Base-by-base conservation (phyloP, 768 basidiomycete species). In the Collybia nuda region DNA sequence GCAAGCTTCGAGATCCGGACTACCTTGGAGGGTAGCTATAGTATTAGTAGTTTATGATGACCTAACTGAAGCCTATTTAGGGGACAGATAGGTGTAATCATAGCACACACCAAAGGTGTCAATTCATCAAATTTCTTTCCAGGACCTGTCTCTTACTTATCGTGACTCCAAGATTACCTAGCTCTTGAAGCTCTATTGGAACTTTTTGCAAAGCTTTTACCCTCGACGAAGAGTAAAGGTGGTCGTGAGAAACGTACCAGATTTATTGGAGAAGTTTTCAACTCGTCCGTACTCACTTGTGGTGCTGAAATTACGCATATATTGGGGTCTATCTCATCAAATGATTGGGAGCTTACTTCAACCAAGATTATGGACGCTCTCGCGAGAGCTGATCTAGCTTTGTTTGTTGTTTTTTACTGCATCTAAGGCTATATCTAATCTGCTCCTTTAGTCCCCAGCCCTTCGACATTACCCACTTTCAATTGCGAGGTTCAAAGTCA, bases 171-270 rank as follows among this genome's bases (percentile, higher is more conserved):
- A 60, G 85, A 81, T 47, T 84, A 76, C 56, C 65, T 86, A 15
- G 73, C 76, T 12, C 63, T 84, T 38, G 85, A 87, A 60, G 72
- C 76, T 14, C 70, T 85, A 3, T 60, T 86, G 38, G 76, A 79
- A 46, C 56, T 87, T 0, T 77, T 85, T 58, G 83, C 77, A 28
- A 76, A 77, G 36, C 65, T 85, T 12, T 62, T 86, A 21, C 81
- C 84, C 15, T 66, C 78, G 11, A 62, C 68, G 4, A 66, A 72
- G 43, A 62, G 60, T n/a, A 66, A 63, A 8, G 51, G 48, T 11
- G 63, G 64, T 23, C 61, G 53, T 17, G 67, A 71, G 37, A 72
- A 69, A 54, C 72, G 82, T 44, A 55, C 64, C 9, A 59, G 68
- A 28, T 86, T 82, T 54, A 74, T 84, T 44, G 70, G 73, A 35